phyloP scores from a whole-genome alignment of 768 basidiomycete species.

The Baorangia bicolor region DNA sequence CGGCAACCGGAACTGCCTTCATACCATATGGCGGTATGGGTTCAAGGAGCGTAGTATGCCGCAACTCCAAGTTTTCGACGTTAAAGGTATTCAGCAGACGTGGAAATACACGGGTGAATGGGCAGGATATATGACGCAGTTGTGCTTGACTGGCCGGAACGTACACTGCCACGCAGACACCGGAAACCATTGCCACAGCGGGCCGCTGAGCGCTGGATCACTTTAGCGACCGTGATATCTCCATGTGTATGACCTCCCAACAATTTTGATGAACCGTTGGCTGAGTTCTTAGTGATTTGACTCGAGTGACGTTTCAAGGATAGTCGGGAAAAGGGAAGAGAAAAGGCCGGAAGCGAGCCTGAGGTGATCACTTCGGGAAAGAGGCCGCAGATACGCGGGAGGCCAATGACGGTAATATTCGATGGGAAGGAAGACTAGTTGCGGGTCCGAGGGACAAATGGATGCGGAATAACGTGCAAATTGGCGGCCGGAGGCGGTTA shows the following conservation, averaged over 20 bases:
- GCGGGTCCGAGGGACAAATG: constrained; percentile 28
- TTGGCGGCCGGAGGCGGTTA: constrained; percentile 1
- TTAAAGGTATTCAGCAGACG: not conserved
- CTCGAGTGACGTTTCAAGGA: constrained; percentile 13
- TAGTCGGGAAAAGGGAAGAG: constrained; percentile 6
- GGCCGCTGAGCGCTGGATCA: not conserved
- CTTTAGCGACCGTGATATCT: not conserved
- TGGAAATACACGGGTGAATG: not conserved
- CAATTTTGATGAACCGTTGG: not conserved
- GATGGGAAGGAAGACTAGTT: not conserved
- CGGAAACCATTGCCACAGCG: constrained; percentile 9
- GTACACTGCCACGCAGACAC: constrained; percentile 11
- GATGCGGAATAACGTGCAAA: not conserved
- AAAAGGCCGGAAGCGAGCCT: constrained; percentile 19
- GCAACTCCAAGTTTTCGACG: not conserved
- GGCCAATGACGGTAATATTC: constrained; percentile 17
- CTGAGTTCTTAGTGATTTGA: not conserved
- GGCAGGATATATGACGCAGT: not conserved
- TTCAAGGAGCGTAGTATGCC: not conserved
- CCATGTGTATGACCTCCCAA: not conserved
- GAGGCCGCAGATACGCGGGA: not conserved
- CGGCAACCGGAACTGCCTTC: not conserved
- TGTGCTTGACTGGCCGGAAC: not conserved
- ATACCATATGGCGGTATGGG: too few species aligned
- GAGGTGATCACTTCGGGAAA: constrained; percentile 7